Percentiles rank a stretch among this genome's conserved stretches.
Conservation (phyloP, 495 filamentous ascomycete genomes). For the Lepraria neglecta region DNA sequence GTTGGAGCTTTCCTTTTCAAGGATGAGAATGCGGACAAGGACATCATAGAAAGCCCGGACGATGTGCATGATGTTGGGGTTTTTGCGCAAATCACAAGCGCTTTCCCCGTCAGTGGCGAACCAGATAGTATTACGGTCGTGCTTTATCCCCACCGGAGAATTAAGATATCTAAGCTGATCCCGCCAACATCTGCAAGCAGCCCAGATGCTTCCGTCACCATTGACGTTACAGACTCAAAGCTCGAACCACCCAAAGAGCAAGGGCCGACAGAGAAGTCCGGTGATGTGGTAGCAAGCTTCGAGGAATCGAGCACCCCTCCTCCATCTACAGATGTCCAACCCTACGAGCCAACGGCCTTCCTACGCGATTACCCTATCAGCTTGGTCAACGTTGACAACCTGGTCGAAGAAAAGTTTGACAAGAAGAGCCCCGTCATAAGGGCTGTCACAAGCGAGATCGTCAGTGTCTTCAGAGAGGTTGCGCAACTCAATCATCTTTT, state of each 20-base stretch:
- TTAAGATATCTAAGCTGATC: slow-evolving; percentile 77
- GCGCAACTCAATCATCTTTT: slow-evolving; percentile 91
- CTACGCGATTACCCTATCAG: slow-evolving; percentile 83
- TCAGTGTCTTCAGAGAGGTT: slow-evolving; percentile 97
- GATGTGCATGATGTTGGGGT: slow-evolving; percentile 95
- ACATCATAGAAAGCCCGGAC: slow-evolving; percentile 76
- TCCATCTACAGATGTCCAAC: slow-evolving; percentile 40
- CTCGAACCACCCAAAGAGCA: slow-evolving; percentile 52
- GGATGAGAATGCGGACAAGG: slow-evolving; percentile 85
- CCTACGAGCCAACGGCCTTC: slow-evolving; percentile 87
- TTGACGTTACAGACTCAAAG: slow-evolving; percentile 43
- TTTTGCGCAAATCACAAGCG: slow-evolving; percentile 95
- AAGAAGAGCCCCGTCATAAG: slow-evolving; percentile 78
- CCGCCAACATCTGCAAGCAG: slow-evolving; percentile 46
- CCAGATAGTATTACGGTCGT: slow-evolving; percentile 76
- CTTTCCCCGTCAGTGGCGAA: slow-evolving; percentile 81
- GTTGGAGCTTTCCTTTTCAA: slow-evolving; percentile 96
- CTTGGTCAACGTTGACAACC: slow-evolving; percentile 89
- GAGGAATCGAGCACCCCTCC: slow-evolving; percentile 60
- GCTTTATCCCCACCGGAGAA: slow-evolving; percentile 90
- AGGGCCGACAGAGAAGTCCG: slow-evolving; percentile 57
- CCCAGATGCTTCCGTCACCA: slow-evolving; percentile 29
- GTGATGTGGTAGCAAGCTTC: slow-evolving; percentile 95
- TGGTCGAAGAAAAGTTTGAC: slow-evolving; percentile 80
- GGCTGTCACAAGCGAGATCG: slow-evolving; percentile 92